These are phyloP conservation scores for Oemleria cerasiformis DNA, from an alignment of 306 rosid genomes.

Conservation along the genomic window DNA sequence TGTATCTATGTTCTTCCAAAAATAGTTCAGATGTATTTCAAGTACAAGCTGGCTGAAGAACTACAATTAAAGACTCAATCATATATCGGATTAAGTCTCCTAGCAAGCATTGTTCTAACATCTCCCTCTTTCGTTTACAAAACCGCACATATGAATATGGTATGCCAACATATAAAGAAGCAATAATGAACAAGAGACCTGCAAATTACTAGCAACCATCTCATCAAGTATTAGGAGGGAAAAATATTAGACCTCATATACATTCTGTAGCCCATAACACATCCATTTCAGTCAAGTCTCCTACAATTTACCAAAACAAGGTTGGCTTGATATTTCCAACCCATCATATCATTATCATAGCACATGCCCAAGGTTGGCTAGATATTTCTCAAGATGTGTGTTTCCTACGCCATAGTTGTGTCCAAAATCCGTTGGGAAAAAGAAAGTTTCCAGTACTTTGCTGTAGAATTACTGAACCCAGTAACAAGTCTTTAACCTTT, in stretches of 20 bases:
- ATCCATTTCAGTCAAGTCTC: not conserved
- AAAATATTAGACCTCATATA: not conserved
- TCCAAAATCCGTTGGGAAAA: not conserved
- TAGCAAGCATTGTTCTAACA: too few relatives aligned
- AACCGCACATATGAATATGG: too few relatives aligned
- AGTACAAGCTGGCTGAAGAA: not conserved
- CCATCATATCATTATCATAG: not conserved
- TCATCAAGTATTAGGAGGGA: not conserved
- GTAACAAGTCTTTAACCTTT: conserved; percentile 28
- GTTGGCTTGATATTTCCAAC: not conserved
- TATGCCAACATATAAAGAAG: too few relatives aligned
- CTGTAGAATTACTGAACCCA: not conserved
- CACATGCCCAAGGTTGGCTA: not conserved
- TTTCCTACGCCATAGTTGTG: not conserved
- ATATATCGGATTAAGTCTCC: too few relatives aligned
- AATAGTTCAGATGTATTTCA: not conserved
- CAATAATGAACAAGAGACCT: not conserved
- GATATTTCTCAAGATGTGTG: not conserved
- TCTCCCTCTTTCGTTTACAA: too few relatives aligned
- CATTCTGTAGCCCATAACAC: not conserved
- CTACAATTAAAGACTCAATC: too few relatives aligned
- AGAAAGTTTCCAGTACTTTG: not conserved
- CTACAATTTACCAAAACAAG: not conserved
- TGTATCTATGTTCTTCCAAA: not conserved
- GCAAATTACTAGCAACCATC: conserved; percentile 25